These are phyloP conservation scores for Mortierella antarctica DNA, from an alignment of 192 early-diverging fungal genomes.

Conservation along the genomic window DNA sequence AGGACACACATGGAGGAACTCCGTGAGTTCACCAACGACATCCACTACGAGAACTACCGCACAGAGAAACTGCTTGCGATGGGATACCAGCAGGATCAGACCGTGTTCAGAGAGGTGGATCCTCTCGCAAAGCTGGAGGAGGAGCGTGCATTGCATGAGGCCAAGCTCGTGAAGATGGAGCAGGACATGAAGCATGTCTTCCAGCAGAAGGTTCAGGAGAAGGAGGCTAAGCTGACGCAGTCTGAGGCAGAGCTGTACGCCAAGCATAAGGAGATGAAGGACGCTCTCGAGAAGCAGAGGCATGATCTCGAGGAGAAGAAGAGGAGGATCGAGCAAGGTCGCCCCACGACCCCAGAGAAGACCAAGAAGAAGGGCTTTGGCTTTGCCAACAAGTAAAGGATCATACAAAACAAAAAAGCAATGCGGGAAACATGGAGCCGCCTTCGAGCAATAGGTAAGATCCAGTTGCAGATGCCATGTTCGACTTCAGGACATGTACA, in stretches of 20 bases:
- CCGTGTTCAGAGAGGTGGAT: constrained; percentile 85
- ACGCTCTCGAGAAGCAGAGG: constrained; percentile 93
- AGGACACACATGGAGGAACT: constrained; percentile 98
- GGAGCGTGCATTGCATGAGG: constrained; percentile 91
- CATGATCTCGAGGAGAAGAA: constrained; percentile 96
- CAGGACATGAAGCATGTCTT: constrained; percentile 99
- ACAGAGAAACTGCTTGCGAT: constrained; percentile 93
- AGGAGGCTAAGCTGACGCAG: constrained; percentile 98
- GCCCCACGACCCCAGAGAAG: constrained; percentile 81
- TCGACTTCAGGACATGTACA: no score
- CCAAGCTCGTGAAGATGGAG: constrained; percentile 98
- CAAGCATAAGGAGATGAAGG: constrained; percentile 99
- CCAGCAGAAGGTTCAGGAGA: constrained; percentile 98
- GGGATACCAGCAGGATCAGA: constrained; percentile 84
- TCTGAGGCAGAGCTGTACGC: constrained; percentile 97
- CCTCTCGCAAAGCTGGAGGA: constrained; percentile 87
- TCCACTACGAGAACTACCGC: constrained; percentile 96
- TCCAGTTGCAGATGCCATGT: no score
- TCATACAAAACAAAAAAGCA: no score
- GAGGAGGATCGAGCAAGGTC: constrained; percentile 80
- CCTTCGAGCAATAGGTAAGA: no score
- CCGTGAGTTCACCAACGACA: constrained; percentile 90
- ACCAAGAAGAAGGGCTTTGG: constrained; percentile 79
- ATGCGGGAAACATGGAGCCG: no score
- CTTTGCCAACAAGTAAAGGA: constrained; percentile 60